Base-by-base conservation (phyloP, 352 stramenopile genomes). In the Phytophthora pisi region DNA sequence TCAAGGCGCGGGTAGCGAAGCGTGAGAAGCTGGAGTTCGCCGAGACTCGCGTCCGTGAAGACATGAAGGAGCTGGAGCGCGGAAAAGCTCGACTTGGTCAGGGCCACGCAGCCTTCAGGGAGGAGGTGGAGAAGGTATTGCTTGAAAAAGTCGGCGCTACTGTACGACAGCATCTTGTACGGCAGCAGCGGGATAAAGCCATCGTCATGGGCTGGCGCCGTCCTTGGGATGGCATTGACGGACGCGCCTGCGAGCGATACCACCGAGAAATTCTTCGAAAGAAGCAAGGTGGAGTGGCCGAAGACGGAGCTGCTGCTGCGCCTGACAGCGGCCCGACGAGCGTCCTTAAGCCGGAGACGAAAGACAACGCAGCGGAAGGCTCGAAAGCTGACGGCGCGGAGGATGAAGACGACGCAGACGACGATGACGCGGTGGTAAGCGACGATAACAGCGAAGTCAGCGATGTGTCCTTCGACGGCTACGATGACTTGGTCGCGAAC, bases 361-460 rank as follows among this genome's bases (percentile, higher is more conserved):
- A 69, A 34, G 31, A 11, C 7, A 74, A 70, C 58, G 4, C 42
- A 23, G 31, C 24, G n/a, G 72, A 76, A 11, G 45, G 45, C 0
- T 55, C 74, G 52, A 67, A 74, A 70, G 30, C 20, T 11, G 63
- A 71, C 13, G 57, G 53, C 5, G 73, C 61, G 0, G 72, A 64
- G 1, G 52, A 46, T 0, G 57, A 68, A 2, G 56, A 63, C 10
- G 59, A 38, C 3, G 53, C 53, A 0, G 74, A 61, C 0, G 58
- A 50, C 0, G 64, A 72, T 2, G 60, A 67, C 3, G 60, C 51
- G 11, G 66, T 53, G 40, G 57, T 31, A 9, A 77, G 69, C 50
- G 69, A 64, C 9, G 72, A 90, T 66, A 93, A 92, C 66, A 93
- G 86, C 58, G 81, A 88, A 53, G 75, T 93, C 68, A 93, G 86